phyloP scores from a whole-genome alignment of 2,329 filamentous ascomycete species.

The Colletotrichum godetiae region DNA sequence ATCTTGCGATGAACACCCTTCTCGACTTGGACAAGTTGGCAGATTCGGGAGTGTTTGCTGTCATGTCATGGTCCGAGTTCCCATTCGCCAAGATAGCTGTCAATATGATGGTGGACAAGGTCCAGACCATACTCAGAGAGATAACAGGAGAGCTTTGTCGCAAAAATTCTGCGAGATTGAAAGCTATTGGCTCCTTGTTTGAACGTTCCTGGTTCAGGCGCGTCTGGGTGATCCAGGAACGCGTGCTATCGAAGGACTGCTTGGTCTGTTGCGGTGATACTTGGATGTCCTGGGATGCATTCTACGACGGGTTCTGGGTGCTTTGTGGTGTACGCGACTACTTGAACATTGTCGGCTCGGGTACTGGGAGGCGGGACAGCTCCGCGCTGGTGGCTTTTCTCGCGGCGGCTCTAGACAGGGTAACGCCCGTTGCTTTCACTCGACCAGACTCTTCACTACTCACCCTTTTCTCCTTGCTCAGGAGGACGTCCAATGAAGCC shows the following conservation, averaged over 20 bases:
- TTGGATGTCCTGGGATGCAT: background rate
- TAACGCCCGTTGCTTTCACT: conserved; percentile 9
- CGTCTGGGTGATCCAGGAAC: conserved; percentile 21
- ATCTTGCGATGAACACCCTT: background rate
- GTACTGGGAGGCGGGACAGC: conserved; percentile 1
- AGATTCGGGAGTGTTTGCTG: background rate
- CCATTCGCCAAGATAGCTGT: background rate
- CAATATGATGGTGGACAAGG: background rate
- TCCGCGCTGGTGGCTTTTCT: background rate
- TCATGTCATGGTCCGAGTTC: background rate
- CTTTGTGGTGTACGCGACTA: conserved; percentile 11
- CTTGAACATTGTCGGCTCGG: conserved; percentile 12
- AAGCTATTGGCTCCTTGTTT: background rate
- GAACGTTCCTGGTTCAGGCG: conserved; percentile 8
- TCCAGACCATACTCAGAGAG: background rate
- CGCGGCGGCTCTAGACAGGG: background rate
- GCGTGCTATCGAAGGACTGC: background rate
- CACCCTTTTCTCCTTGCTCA: conserved; percentile 1
- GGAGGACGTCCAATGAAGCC: background rate
- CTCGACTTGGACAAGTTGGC: background rate
- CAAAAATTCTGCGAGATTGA: background rate
- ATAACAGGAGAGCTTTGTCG: background rate
- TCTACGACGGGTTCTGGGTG: conserved; percentile 6
- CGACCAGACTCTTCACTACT: background rate
- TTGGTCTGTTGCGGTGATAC: conserved; percentile 2